Evolutionary conservation across 2,329 filamentous ascomycete species (phyloP), one percentile per base, ranked within the genome.

Genomic region (Cytospora piceicola): DNA sequence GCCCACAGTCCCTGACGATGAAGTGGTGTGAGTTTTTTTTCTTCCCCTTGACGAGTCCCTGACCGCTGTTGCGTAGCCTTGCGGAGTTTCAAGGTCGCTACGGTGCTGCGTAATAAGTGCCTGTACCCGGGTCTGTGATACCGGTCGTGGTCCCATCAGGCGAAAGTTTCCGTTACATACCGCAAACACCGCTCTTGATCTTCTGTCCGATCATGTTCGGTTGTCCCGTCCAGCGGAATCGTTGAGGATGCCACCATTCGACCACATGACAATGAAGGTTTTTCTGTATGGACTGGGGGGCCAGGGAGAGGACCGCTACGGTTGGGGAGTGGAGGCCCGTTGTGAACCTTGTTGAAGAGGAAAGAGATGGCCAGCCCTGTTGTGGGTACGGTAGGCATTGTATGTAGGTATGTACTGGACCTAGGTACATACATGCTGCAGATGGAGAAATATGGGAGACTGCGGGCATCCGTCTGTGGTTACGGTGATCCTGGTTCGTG

Each of bases 11-110:
- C 57, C 63, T 60, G 57, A 56, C 36, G 56, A 39, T 56, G 51
- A 24, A 24, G n/a, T 49, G n/a, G n/a, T n/a, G n/a, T n/a, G n/a
- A n/a, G n/a, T n/a, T n/a, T n/a, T n/a, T n/a, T n/a, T n/a, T n/a
- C n/a, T n/a, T n/a, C n/a, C n/a, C n/a, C n/a, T 24, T 24, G n/a
- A 24, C 46, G 46, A 12, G 46, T 49, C n/a, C 46, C 34, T 67
- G 63, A 57, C 63, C 59, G 66, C 59, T 66, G 52, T 29, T 59
- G 66, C 58, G 66, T 58, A 60, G 66, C 66, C 39, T 63, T 51
- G n/a, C 27, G 59, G 65, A 55, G 66, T 68, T 68, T 68, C 66
- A 68, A 68, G 51, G 63, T 63, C 56, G 59, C 54, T 56, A 62
- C 63, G 39, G 63, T 67, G 46, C 46, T 49, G 46, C 46, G n/a